phyloP scores from a whole-genome alignment of 192 early-diverging fungal genomes.

The Polychytrium aggregatum region DNA sequence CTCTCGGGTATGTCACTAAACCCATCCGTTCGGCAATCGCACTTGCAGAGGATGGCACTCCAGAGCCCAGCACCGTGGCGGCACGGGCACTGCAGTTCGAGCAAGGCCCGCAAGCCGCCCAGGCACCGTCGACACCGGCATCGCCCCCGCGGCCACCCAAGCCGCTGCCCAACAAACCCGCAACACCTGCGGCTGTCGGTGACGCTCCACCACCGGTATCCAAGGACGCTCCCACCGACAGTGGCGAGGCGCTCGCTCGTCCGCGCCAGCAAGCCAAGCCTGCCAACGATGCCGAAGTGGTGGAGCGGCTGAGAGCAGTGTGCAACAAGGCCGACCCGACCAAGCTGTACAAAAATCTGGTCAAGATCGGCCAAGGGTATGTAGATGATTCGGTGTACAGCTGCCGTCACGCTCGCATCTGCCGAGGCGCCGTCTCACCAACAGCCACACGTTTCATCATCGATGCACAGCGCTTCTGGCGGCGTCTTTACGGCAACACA shows the following conservation, averaged over 20 bases:
- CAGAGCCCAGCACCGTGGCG: constrained; percentile 15
- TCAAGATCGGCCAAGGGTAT: constrained; percentile 85
- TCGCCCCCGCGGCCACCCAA: constrained; percentile 12
- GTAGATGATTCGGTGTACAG: no score
- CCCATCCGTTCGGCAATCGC: constrained; percentile 4
- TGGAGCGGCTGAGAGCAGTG: constrained; percentile 52
- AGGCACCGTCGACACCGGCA: constrained; percentile 6
- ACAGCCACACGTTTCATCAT: no score
- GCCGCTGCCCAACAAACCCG: constrained; percentile 8
- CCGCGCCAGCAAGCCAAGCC: constrained; percentile 27
- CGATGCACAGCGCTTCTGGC: constrained; percentile 83
- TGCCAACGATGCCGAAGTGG: constrained; percentile 63
- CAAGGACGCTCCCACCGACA: background rate
- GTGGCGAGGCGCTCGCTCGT: background rate
- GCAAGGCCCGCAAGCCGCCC: background rate
- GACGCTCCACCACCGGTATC: background rate
- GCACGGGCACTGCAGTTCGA: constrained; percentile 28
- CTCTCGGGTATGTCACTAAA: no score
- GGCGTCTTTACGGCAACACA: constrained; percentile 83
- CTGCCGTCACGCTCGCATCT: no score
- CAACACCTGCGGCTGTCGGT: constrained; percentile 17
- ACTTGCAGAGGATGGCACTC: constrained; percentile 3
- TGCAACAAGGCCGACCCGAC: constrained; percentile 78
- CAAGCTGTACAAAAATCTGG: constrained; percentile 70
- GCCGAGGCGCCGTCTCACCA: no score